A percentile compares a stretch with the other conserved stretches of the same genome.
Evolutionary conservation across 2,329 filamentous ascomycete genomes (phyloP).

Genomic region (Lasiodiplodia gonubiensis): DNA sequence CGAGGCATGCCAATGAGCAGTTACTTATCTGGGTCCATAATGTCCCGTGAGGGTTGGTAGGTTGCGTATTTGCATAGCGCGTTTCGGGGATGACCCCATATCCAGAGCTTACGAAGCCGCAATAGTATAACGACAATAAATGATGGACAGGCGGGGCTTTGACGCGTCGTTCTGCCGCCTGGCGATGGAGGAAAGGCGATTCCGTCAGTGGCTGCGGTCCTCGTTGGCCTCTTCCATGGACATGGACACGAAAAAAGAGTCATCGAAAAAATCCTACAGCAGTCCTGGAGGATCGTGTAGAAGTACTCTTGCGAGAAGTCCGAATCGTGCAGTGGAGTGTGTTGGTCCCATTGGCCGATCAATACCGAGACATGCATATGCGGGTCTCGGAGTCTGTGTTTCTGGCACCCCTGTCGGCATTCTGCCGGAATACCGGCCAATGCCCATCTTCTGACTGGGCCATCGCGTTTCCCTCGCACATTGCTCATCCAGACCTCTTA

Average conservation of each 20-base stretch:
- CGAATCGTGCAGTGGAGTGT: not conserved
- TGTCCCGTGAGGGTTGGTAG: not conserved
- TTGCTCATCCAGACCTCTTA: not conserved
- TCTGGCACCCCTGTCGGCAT: not conserved
- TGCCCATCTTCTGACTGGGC: not conserved
- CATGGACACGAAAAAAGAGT: no score
- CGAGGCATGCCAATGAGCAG: not conserved
- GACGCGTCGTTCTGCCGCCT: not conserved
- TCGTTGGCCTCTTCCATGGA: not conserved
- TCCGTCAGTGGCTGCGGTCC: not conserved
- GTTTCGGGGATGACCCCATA: not conserved
- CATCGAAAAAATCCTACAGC: not conserved
- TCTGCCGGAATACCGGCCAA: constrained; percentile 7
- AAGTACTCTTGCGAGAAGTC: not conserved
- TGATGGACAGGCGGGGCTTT: not conserved
- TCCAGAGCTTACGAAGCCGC: not conserved
- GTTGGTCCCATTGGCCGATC: not conserved
- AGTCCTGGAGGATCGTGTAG: not conserved
- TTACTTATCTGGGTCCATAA: not conserved
- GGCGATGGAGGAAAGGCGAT: not conserved
- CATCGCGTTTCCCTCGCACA: no score
- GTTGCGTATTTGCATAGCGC: not conserved
- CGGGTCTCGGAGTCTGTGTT: not conserved
- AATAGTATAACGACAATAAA: not conserved
- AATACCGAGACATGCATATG: not conserved